Evolutionary conservation across 352 stramenopile genomes (phyloP).

Genomic region (Phytophthora constricta): DNA sequence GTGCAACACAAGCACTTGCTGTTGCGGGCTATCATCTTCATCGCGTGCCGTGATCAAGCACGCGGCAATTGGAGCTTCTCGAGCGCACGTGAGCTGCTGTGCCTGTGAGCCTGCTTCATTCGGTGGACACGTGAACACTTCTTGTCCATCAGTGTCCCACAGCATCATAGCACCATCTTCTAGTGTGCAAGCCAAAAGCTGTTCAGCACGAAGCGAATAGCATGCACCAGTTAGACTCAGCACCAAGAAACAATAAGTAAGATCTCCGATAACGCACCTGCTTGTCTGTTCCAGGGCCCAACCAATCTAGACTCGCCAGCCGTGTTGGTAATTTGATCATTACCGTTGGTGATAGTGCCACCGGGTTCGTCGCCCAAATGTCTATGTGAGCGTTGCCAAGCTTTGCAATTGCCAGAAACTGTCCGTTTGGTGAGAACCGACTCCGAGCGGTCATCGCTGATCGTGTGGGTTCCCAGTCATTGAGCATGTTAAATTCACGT

Average conservation of each 20-base stretch:
- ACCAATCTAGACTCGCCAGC: constrained; percentile 38
- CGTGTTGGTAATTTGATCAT: constrained; percentile 39
- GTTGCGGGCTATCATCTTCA: constrained; percentile 30
- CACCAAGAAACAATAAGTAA: not conserved
- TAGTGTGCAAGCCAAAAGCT: constrained; percentile 42
- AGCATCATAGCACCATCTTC: constrained; percentile 38
- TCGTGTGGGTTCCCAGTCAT: constrained; percentile 41
- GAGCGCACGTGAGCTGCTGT: constrained; percentile 42
- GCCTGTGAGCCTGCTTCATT: constrained; percentile 31
- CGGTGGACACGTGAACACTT: constrained; percentile 33
- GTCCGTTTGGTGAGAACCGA: constrained; percentile 46
- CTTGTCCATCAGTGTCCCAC: constrained; percentile 38
- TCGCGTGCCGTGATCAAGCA: constrained; percentile 37
- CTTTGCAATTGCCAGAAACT: constrained; percentile 47
- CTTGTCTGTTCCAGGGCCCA: constrained; percentile 36
- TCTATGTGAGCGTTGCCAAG: constrained; percentile 47
- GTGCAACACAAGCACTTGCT: constrained; percentile 47
- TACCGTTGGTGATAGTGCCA: constrained; percentile 23
- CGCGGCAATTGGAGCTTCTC: constrained; percentile 38
- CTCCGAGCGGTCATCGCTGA: constrained; percentile 41
- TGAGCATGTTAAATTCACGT: constrained; percentile 48
- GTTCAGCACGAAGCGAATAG: constrained; percentile 16
- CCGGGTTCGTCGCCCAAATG: constrained; percentile 49
- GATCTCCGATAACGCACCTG: constrained; percentile 27
- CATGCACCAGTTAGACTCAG: not conserved